These are phyloP conservation scores for Aquilaria yunnanensis DNA, from an alignment of 345 rosid genomes.

Conservation along the genomic window DNA sequence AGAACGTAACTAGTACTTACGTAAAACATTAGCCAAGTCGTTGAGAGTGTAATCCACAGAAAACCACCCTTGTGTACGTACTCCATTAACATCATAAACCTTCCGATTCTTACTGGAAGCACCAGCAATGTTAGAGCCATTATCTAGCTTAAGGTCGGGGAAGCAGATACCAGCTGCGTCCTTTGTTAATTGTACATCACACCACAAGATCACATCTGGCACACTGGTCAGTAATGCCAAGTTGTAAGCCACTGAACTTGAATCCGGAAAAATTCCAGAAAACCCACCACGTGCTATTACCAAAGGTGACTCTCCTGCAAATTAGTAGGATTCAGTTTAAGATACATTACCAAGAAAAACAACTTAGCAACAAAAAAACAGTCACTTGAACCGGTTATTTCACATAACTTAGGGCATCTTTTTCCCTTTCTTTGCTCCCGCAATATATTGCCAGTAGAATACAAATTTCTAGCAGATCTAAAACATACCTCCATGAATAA, in stretches of 20 bases:
- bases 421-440: too few species aligned
- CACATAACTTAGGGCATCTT: too few species aligned
- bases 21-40: constrained; percentile 24
- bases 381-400: too few species aligned
- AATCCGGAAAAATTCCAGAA: constrained; percentile 83
- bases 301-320: constrained; percentile 64
- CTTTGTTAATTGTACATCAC: constrained; percentile 89
- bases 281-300: constrained; percentile 88
- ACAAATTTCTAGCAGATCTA: too few species aligned
- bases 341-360: too few species aligned
- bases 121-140: constrained; percentile 22
- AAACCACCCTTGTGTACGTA: constrained; percentile 49
- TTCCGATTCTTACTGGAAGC: constrained; percentile 15
- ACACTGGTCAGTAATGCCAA: constrained; percentile 27
- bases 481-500: too few species aligned
- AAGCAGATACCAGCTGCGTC: constrained; percentile 73
- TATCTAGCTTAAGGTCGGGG: constrained; percentile 51
- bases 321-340: neutral
- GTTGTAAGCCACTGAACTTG: constrained; percentile 45
- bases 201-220: constrained; percentile 44
- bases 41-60: constrained; percentile 51
- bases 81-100: constrained; percentile 53
- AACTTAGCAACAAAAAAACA: too few species aligned
- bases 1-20: constrained; percentile 39
- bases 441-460: too few species aligned